Evolutionary conservation across 2,329 filamentous ascomycete genomes (phyloP).

Genomic region (Colletotrichum noveboracense): DNA sequence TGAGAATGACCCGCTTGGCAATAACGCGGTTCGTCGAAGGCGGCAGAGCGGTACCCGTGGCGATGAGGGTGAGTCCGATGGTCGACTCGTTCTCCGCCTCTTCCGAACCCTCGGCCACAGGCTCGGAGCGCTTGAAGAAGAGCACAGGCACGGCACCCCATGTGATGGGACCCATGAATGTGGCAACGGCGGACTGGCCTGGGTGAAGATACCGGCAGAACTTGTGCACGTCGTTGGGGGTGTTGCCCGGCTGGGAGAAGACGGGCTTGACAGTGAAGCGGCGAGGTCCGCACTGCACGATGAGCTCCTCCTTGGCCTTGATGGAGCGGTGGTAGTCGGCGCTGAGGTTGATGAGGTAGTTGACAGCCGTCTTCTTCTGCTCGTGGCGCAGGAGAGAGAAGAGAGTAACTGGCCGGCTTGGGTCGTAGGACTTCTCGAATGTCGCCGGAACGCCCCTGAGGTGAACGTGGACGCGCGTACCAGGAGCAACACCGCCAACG

Average conservation of each 20-base stretch:
- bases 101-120: conserved; percentile 39
- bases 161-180: conserved; percentile 86
- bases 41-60: conserved; percentile 84
- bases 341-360: conserved; percentile 87
- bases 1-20: conserved; percentile 91
- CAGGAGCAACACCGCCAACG: conserved; percentile 84
- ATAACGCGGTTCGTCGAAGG: conserved; percentile 80
- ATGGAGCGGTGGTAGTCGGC: conserved; percentile 78
- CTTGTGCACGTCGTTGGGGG: conserved; percentile 96
- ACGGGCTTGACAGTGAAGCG: conserved; percentile 88
- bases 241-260: conserved; percentile 88
- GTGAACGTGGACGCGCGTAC: conserved; percentile 82
- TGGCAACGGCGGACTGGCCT: conserved; percentile 86
- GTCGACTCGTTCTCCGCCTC: conserved; percentile 45
- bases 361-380: conserved; percentile 89
- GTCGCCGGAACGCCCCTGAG: conserved; percentile 59
- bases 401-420: conserved; percentile 69
- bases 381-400: conserved; percentile 93
- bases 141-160: conserved; percentile 93
- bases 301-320: conserved; percentile 89
- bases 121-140: conserved; percentile 74
- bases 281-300: conserved; percentile 89
- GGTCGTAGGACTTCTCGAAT: conserved; percentile 51
- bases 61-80: conserved; percentile 74
- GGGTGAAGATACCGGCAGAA: conserved; percentile 92